Evolutionary conservation across 192 early-diverging fungal species (phyloP).

Genomic region (Podila epigama): DNA sequence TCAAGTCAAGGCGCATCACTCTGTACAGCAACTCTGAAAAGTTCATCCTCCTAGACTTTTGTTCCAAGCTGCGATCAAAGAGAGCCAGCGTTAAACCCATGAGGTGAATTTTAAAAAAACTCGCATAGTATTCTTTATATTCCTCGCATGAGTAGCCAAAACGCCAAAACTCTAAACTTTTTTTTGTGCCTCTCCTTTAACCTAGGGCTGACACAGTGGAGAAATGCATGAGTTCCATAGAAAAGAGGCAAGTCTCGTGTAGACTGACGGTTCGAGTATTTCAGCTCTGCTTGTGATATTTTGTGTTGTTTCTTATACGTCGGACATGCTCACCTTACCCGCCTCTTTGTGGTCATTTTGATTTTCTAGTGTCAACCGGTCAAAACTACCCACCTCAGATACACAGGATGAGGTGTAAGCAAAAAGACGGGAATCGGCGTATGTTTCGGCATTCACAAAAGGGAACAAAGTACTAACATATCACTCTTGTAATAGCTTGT

Average conservation of each 20-base stretch:
- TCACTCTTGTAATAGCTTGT: conserved; percentile 12
- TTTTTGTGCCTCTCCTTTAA: background rate
- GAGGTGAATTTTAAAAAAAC: background rate
- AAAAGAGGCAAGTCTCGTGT: background rate
- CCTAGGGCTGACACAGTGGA: background rate
- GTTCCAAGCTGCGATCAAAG: conserved; percentile 1
- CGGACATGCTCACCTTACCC: too few species aligned
- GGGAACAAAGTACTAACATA: too few species aligned
- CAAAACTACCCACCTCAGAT: too few species aligned
- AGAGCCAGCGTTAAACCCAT: background rate
- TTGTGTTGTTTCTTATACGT: too few species aligned
- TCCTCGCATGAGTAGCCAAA: background rate
- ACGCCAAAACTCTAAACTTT: background rate
- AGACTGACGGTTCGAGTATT: too few species aligned
- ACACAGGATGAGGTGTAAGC: too few species aligned
- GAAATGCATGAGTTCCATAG: background rate
- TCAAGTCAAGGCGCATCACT: conserved; percentile 2
- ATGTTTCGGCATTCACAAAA: too few species aligned
- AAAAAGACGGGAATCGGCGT: too few species aligned
- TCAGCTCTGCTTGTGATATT: too few species aligned
- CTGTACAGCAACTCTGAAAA: background rate
- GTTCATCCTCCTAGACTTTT: conserved; percentile 1
- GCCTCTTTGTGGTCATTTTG: too few species aligned
- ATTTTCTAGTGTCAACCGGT: too few species aligned
- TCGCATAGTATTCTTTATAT: background rate